phyloP scores from a whole-genome alignment of 768 basidiomycete genomes.

The Chiua virens region DNA sequence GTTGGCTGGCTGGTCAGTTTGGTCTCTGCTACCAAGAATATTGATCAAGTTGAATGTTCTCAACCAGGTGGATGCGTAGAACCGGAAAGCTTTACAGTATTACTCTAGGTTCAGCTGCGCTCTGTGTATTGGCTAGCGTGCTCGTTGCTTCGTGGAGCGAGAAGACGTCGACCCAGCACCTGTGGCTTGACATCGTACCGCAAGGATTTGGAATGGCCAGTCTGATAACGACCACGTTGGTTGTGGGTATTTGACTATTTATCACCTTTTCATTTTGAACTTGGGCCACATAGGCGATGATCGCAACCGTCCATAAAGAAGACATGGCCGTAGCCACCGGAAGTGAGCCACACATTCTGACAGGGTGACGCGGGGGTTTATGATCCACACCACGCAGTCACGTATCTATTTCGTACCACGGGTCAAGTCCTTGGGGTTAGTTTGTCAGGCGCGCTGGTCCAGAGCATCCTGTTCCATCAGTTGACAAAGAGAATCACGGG shows the following conservation, averaged over 20 bases:
- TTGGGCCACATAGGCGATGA: conserved; percentile 66
- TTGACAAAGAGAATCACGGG: conserved; percentile 76
- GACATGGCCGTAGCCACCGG: conserved; percentile 90
- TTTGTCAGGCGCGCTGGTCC: conserved; percentile 79
- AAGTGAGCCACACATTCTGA: conserved; percentile 52
- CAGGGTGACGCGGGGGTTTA: conserved; percentile 6
- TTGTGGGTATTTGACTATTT: conserved; percentile 50
- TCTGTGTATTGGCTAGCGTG: conserved; percentile 58
- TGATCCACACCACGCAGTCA: conserved; percentile 52
- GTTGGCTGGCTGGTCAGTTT: conserved; percentile 75
- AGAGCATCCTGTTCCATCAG: conserved; percentile 71
- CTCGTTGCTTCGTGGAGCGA: conserved; percentile 70
- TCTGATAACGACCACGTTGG: conserved; percentile 82
- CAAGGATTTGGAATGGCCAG: conserved; percentile 85
- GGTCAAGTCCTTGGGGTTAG: conserved; percentile 97
- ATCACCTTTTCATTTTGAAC: conserved; percentile 4
- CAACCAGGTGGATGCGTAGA: conserved; percentile 71
- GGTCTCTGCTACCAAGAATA: conserved; percentile 2
- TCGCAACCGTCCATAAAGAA: conserved; percentile 73
- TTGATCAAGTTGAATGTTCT: conserved; percentile 2
- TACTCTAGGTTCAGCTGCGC: conserved; percentile 61
- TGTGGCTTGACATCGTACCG: conserved; percentile 79
- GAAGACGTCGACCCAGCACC: conserved; percentile 54
- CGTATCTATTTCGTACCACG: conserved; percentile 90
- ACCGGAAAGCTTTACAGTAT: conserved; percentile 85